These are phyloP conservation scores for Chlamydomonas sp. DNA, from an alignment of 139 green algal genomes.

Conservation along the genomic window DNA sequence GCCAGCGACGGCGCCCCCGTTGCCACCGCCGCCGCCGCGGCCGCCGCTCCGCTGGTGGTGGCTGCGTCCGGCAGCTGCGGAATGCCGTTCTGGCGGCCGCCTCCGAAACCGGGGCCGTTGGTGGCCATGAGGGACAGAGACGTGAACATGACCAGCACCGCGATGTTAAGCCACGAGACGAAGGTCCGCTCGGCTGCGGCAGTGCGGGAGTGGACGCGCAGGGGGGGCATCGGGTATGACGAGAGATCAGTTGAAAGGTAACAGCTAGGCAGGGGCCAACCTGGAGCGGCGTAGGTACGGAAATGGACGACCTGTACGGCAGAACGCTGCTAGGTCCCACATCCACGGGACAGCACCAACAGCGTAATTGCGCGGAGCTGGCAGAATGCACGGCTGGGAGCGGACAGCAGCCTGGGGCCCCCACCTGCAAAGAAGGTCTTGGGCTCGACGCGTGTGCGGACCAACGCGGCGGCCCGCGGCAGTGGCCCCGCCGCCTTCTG, in stretches of 20 bases:
- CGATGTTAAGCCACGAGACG: conserved; percentile 87
- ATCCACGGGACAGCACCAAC: too few species aligned
- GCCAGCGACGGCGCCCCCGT: not conserved
- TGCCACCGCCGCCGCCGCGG: not conserved
- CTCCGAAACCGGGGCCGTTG: not conserved
- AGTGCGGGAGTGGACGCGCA: not conserved
- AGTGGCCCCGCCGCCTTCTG: not conserved
- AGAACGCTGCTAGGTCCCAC: too few species aligned
- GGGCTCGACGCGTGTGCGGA: conserved; percentile 85
- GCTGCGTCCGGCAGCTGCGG: not conserved
- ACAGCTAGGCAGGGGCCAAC: not conserved
- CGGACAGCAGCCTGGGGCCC: too few species aligned
- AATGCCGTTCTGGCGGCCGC: not conserved
- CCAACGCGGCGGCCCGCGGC: conserved; percentile 46
- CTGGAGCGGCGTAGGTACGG: too few species aligned
- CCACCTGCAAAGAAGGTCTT: conserved; percentile 83
- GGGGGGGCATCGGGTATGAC: not conserved
- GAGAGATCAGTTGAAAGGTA: not conserved
- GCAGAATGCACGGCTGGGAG: too few species aligned
- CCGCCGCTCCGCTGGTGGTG: not conserved
- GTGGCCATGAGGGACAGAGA: conserved; percentile 61
- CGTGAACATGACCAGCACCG: conserved; percentile 78
- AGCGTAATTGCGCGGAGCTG: too few species aligned
- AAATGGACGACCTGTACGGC: too few species aligned
- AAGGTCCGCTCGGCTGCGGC: conserved; percentile 94